Conservation (phyloP, 768 basidiomycete genomes). For the Xerocomellus intermedius region DNA sequence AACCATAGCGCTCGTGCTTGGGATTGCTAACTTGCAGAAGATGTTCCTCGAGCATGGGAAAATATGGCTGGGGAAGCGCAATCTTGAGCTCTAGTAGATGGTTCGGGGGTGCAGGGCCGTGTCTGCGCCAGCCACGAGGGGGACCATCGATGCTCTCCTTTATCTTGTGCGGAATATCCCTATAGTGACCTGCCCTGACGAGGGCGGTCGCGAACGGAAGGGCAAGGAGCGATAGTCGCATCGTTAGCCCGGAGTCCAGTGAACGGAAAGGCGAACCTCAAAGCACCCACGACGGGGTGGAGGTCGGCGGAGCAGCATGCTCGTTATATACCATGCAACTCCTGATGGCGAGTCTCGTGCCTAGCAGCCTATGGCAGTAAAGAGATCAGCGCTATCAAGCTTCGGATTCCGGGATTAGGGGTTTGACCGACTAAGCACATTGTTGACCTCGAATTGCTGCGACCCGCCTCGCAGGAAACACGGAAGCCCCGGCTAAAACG, state of each 20-base stretch:
- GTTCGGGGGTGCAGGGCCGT: constrained; percentile 42
- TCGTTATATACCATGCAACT: constrained; percentile 12
- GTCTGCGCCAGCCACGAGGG: constrained; percentile 50
- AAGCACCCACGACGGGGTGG: background rate
- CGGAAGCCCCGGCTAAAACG: background rate
- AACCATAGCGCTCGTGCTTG: constrained; percentile 50
- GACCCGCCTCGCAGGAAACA: background rate
- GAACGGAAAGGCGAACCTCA: background rate
- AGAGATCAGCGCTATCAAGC: background rate
- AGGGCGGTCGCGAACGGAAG: constrained; percentile 14
- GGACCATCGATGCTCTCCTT: constrained; percentile 47
- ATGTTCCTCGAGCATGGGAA: constrained; percentile 47
- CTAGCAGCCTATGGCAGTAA: background rate
- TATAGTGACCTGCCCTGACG: constrained; percentile 8
- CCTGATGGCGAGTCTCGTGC: background rate
- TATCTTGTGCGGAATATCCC: constrained; percentile 30
- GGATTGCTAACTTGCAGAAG: constrained; percentile 61
- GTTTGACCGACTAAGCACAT: too few species aligned
- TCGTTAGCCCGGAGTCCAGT: background rate
- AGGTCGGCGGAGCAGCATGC: background rate
- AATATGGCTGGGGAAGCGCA: constrained; percentile 53
- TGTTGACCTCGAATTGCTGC: too few species aligned
- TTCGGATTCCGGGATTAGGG: background rate
- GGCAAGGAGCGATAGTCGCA: constrained; percentile 13
- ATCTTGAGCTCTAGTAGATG: constrained; percentile 56